Evolutionary conservation across 2,329 filamentous ascomycete species (phyloP).

Genomic region (Dryadomyces sulphureus): DNA sequence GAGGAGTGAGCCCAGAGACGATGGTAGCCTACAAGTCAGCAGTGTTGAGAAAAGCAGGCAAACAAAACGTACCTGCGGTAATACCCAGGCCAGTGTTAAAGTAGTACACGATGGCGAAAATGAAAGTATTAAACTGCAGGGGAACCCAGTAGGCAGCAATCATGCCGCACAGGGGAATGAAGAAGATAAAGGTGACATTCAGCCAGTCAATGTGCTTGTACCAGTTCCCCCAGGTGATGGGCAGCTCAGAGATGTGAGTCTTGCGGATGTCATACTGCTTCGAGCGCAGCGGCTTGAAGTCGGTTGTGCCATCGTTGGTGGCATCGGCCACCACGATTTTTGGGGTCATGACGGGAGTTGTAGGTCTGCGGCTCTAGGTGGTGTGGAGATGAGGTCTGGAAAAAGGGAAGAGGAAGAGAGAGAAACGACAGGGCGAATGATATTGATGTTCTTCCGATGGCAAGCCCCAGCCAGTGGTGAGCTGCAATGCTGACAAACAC

Average conservation of each 20-base stretch:
- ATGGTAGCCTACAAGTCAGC: slow-evolving; percentile 43
- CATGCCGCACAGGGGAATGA: slow-evolving; percentile 60
- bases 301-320: slow-evolving; percentile 37
- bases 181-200: slow-evolving; percentile 67
- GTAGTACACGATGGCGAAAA: slow-evolving; percentile 67
- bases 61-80: slow-evolving; percentile 47
- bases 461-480: slow-evolving; percentile 4
- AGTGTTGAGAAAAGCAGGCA: neutral
- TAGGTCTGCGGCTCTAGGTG: no score
- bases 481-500: neutral
- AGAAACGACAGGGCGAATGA: neutral
- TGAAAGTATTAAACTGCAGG: slow-evolving; percentile 51
- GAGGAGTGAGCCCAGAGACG: slow-evolving; percentile 77
- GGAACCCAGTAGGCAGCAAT: slow-evolving; percentile 68
- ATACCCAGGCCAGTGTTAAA: slow-evolving; percentile 73
- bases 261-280: slow-evolving; percentile 46
- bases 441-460: neutral
- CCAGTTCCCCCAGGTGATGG: slow-evolving; percentile 72
- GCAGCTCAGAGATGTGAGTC: slow-evolving; percentile 71
- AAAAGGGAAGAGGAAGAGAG: neutral
- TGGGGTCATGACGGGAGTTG: slow-evolving; percentile 16
- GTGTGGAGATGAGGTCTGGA: neutral
- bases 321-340: slow-evolving; percentile 24
- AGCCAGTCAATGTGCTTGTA: slow-evolving; percentile 91
- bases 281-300: slow-evolving; percentile 35